Evolutionary conservation across 2,329 filamentous ascomycete species (phyloP).

Genomic region (Fusarium liriodendri): DNA sequence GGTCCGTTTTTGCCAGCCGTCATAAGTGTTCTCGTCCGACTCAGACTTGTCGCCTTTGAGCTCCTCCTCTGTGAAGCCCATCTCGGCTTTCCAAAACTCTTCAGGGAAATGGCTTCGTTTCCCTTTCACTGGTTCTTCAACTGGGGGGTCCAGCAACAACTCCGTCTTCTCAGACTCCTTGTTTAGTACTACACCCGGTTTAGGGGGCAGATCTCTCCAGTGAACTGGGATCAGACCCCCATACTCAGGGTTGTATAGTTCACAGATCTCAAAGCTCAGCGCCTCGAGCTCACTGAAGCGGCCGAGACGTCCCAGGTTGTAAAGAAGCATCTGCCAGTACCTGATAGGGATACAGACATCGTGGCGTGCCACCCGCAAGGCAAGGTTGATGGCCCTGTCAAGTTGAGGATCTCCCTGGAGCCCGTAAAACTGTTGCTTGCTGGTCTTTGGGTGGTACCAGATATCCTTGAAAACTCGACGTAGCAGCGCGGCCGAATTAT

Average conservation of each 20-base stretch:
- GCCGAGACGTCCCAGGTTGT: slow-evolving; percentile 56
- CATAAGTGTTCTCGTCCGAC: neutral
- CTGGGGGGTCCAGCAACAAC: slow-evolving; percentile 17
- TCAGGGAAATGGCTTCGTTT: slow-evolving; percentile 33
- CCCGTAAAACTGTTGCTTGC: slow-evolving; percentile 20
- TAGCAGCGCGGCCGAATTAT: slow-evolving; percentile 43
- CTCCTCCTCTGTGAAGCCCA: slow-evolving; percentile 22
- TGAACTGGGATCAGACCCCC: slow-evolving; percentile 57
- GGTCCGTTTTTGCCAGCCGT: neutral
- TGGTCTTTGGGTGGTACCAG: slow-evolving; percentile 42
- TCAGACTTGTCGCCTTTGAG: neutral
- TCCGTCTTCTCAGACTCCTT: neutral
- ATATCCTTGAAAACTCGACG: slow-evolving; percentile 42
- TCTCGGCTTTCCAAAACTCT: slow-evolving; percentile 39
- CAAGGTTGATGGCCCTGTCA: slow-evolving; percentile 47
- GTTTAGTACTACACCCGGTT: neutral
- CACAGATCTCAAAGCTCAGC: slow-evolving; percentile 56
- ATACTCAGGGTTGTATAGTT: slow-evolving; percentile 49
- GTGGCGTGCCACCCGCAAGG: slow-evolving; percentile 45
- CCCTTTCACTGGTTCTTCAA: slow-evolving; percentile 12
- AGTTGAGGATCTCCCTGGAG: slow-evolving; percentile 36
- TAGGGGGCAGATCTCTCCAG: slow-evolving; percentile 53
- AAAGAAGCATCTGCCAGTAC: slow-evolving; percentile 58
- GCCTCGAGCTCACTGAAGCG: slow-evolving; percentile 59
- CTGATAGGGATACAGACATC: slow-evolving; percentile 49